A percentile compares a stretch with the other conserved stretches of the same genome.
These are phyloP conservation scores for Sarcomyxa edulis DNA, from an alignment of 768 basidiomycete genomes.

Conservation along the genomic window DNA sequence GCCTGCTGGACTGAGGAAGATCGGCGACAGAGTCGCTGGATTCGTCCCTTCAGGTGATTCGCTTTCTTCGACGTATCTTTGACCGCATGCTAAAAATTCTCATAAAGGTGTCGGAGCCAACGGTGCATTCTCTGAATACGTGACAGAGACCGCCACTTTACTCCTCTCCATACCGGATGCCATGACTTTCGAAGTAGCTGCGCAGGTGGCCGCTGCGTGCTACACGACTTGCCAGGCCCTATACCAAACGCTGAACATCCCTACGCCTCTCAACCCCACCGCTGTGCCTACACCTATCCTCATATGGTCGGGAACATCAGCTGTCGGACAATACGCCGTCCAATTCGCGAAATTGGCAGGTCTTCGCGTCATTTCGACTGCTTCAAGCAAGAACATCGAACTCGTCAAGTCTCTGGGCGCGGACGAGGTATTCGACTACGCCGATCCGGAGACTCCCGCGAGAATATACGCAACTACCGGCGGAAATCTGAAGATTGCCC, in stretches of 20 bases:
- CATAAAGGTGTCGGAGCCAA: not conserved
- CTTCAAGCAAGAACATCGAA: conserved; percentile 41
- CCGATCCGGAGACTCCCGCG: conserved; percentile 19
- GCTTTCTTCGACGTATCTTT: too few relatives aligned
- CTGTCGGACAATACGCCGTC: too few relatives aligned
- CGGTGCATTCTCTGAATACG: conserved; percentile 14
- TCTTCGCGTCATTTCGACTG: conserved; percentile 37
- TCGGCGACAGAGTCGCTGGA: too few relatives aligned
- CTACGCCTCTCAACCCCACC: conserved; percentile 11
- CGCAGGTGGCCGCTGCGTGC: conserved; percentile 14
- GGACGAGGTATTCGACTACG: conserved; percentile 36
- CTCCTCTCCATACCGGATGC: conserved; percentile 16
- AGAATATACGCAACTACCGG: conserved; percentile 20
- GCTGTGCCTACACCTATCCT: conserved; percentile 9
- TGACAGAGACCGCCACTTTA: conserved; percentile 9
- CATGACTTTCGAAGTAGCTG: conserved; percentile 14
- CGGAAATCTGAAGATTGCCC: conserved; percentile 15
- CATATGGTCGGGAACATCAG: too few relatives aligned
- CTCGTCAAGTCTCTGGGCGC: too few relatives aligned
- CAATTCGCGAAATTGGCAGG: conserved; percentile 34
- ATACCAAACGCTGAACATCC: conserved; percentile 13
- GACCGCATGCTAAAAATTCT: too few relatives aligned
- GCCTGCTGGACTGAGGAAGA: too few relatives aligned
- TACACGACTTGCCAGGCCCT: too few relatives aligned
- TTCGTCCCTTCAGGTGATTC: too few relatives aligned